Conservation (phyloP, 768 basidiomycete genomes). For the Amanita jacksonii region DNA sequence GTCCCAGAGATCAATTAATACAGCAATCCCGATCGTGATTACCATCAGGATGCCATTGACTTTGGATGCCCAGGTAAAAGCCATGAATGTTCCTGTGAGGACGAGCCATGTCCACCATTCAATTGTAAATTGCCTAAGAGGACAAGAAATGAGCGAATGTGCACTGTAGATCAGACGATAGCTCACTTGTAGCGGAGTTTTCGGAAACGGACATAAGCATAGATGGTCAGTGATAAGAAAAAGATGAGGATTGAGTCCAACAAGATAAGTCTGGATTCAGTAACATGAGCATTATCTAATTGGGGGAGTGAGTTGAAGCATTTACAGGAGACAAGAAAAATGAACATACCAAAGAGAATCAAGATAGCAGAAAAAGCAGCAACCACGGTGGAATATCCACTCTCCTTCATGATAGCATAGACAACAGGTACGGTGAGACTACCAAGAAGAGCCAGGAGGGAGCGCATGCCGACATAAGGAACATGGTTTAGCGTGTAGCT, state of each 20-base stretch:
- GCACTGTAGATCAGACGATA: not conserved
- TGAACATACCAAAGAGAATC: constrained; percentile 76
- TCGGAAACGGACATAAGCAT: constrained; percentile 88
- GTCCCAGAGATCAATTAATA: constrained; percentile 91
- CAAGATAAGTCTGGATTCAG: constrained; percentile 94
- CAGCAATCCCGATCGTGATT: constrained; percentile 79
- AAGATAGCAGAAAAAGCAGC: constrained; percentile 84
- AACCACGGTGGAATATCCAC: constrained; percentile 87
- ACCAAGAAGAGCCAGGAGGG: constrained; percentile 85
- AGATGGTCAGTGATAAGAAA: constrained; percentile 92
- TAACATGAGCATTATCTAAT: constrained; percentile 89
- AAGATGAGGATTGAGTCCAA: constrained; percentile 91
- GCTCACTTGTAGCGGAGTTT: constrained; percentile 83
- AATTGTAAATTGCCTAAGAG: constrained; percentile 66
- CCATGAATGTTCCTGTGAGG: constrained; percentile 87
- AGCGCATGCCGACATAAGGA: constrained; percentile 89
- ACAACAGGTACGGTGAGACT: constrained; percentile 86
- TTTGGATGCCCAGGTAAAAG: constrained; percentile 94
- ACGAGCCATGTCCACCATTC: constrained; percentile 96
- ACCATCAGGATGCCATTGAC: constrained; percentile 96
- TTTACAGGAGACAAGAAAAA: not conserved
- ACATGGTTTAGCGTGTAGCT: constrained; percentile 81
- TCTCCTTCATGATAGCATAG: constrained; percentile 96
- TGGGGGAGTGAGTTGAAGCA: too few relatives aligned
- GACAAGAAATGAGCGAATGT: constrained; percentile 3